Evolutionary conservation across 1,284 basidiomycete genomes (phyloP), one percentile per base, ranked within the genome.

Genomic region (Trametes hirsuta): DNA sequence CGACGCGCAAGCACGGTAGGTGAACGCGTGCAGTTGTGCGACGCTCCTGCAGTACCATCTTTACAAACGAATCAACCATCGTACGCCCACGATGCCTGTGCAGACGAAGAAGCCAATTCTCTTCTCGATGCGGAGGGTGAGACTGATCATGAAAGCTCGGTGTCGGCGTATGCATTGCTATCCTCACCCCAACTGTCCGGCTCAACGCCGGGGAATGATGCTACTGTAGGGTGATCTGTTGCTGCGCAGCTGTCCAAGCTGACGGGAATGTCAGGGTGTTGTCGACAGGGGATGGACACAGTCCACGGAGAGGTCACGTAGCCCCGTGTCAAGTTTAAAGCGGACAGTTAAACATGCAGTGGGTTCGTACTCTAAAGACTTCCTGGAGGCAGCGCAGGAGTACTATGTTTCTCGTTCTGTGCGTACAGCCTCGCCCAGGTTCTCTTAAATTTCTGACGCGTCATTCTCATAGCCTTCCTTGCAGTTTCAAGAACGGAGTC

Each of bases 41-140:
- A 8, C 30, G 30, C 30, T 5, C 42, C 50, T n/a, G 18, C 34
- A 24, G 45, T 22, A 6, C 44, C 21, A 9, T 40, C 53, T 1
- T 41, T 41, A 30, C 18, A 15, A 8, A 24, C 10, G 4, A 15
- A 15, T 6, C 12, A 24, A 4, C 22, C n/a, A 11, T 5, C 15
- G 14, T 6, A 4, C 44, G 18, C 24, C 6, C 24, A 22, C 8
- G 40, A 49, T 25, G 18, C 45, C 10, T 14, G 12, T 4, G n/a
- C 11, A 2, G 61, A 53, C 4, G 57, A 53, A 14, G 61, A 59
- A 21, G n/a, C 5, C 35, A 51, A 40, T 18, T 62, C 56, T 10
- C 46, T 62, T 3, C 47, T 61, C 11, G 64, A 65, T n/a, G 64
- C 64, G 1, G 64, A 65, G 21, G 64, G 64, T 3, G 64, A 65